Percentiles rank a stretch among this genome's conserved stretches.
Conservation (phyloP, 768 basidiomycete genomes). For the Astraeus odoratus region DNA sequence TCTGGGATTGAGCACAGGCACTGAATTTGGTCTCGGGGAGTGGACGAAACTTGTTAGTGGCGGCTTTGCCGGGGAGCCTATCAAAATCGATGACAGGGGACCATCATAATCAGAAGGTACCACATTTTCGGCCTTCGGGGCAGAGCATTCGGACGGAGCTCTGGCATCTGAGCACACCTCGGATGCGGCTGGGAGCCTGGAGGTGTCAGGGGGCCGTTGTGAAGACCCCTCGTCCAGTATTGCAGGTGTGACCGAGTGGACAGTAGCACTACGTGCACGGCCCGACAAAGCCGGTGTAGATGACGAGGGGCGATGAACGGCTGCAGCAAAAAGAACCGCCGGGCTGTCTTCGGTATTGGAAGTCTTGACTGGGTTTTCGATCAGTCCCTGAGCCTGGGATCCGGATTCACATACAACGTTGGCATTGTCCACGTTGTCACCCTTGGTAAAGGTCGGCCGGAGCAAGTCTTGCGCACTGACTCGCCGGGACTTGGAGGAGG, state of each 20-base stretch:
- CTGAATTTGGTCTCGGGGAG: not conserved
- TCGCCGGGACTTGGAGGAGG: constrained; percentile 9
- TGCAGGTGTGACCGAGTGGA: constrained; percentile 5
- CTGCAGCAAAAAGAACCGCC: not conserved
- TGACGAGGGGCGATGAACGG: constrained; percentile 15
- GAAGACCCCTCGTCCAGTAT: constrained; percentile 2
- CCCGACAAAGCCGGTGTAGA: constrained; percentile 9
- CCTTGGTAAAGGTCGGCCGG: constrained; percentile 11
- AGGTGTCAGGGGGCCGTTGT: not conserved
- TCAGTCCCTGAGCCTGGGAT: constrained; percentile 1
- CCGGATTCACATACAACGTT: constrained; percentile 6
- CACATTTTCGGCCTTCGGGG: constrained; percentile 10
- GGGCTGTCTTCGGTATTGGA: constrained; percentile 5
- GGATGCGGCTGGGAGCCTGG: not conserved
- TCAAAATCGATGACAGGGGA: constrained; percentile 17
- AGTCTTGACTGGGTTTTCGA: constrained; percentile 7
- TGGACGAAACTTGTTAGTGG: constrained; percentile 1
- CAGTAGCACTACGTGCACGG: constrained; percentile 12
- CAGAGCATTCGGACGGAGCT: no score
- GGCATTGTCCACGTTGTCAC: not conserved
- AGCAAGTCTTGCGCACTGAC: constrained; percentile 19
- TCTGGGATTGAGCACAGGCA: constrained; percentile 1
- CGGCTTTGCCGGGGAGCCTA: constrained; percentile 13
- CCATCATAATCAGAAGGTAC: constrained; percentile 7
- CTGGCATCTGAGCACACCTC: no score